Evolutionary conservation across 2,329 filamentous ascomycete species (phyloP).

Genomic region (Dactylonectria estremocensis): DNA sequence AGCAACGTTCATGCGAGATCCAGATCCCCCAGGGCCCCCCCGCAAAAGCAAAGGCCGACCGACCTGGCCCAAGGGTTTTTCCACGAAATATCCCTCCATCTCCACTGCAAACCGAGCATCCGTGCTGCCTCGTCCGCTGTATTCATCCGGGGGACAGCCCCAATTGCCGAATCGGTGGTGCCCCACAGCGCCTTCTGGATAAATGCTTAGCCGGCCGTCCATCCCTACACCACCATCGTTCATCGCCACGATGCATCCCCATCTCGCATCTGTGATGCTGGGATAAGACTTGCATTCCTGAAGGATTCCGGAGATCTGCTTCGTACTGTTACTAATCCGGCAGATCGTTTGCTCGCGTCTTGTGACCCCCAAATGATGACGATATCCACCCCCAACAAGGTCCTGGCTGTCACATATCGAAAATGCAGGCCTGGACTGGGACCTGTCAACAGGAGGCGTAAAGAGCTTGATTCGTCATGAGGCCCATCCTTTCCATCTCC

Average conservation of each 20-base stretch:
- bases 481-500: slow-evolving; percentile 16
- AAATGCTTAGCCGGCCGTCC: slow-evolving; percentile 21
- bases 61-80: slow-evolving; percentile 27
- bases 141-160: slow-evolving; percentile 27
- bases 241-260: slow-evolving; percentile 3
- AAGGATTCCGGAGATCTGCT: neutral
- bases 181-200: slow-evolving; percentile 5
- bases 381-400: slow-evolving; percentile 9
- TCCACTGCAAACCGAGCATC: neutral
- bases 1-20: slow-evolving; percentile 36
- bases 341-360: slow-evolving; percentile 19
- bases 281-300: slow-evolving; percentile 20
- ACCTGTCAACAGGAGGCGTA: slow-evolving; percentile 4
- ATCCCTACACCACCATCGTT: neutral
- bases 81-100: neutral
- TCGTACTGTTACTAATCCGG: slow-evolving; percentile 16
- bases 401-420: slow-evolving; percentile 18
- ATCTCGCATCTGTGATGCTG: slow-evolving; percentile 6
- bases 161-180: neutral
- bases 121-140: neutral
- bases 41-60: slow-evolving; percentile 22
- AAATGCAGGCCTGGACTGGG: neutral
- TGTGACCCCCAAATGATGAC: slow-evolving; percentile 19
- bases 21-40: slow-evolving; percentile 11
- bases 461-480: slow-evolving; percentile 18